Evolutionary conservation across 2,329 filamentous ascomycete species (phyloP).

Genomic region (Microdochium bolleyi): DNA sequence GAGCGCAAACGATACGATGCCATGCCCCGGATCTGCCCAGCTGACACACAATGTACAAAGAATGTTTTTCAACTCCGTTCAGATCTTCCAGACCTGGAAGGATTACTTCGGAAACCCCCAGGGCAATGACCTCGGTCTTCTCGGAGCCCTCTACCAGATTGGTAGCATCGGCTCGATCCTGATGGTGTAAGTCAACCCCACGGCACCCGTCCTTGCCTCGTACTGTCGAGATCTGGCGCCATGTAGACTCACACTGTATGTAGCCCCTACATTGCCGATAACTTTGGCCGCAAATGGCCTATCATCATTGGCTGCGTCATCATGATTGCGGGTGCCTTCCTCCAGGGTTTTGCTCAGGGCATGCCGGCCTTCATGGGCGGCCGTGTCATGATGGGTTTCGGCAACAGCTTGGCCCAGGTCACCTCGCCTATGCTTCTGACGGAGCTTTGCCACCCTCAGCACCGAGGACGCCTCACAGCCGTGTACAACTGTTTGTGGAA

Average conservation of each 20-base stretch:
- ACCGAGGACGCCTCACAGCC: slow-evolving; percentile 42
- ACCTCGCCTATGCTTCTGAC: slow-evolving; percentile 42
- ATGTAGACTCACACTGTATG: too few relatives aligned
- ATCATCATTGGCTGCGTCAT: slow-evolving; percentile 46
- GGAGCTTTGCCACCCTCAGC: slow-evolving; percentile 46
- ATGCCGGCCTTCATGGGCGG: slow-evolving; percentile 42
- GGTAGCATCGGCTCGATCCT: slow-evolving; percentile 49
- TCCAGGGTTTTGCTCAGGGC: slow-evolving; percentile 44
- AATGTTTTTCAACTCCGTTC: slow-evolving; percentile 35
- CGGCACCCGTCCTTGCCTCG: neutral
- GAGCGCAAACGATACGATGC: too few relatives aligned
- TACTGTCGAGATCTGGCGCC: neutral
- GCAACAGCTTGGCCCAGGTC: slow-evolving; percentile 42
- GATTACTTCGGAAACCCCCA: slow-evolving; percentile 37
- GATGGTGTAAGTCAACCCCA: slow-evolving; percentile 32
- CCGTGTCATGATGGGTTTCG: slow-evolving; percentile 50
- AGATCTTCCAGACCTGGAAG: slow-evolving; percentile 35
- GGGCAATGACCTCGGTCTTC: slow-evolving; percentile 37
- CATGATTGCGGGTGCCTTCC: slow-evolving; percentile 46
- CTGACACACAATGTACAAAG: slow-evolving; percentile 11
- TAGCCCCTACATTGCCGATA: slow-evolving; percentile 44
- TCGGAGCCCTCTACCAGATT: slow-evolving; percentile 52
- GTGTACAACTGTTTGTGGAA: slow-evolving; percentile 50
- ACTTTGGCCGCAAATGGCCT: slow-evolving; percentile 41
- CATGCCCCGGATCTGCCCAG: slow-evolving; percentile 2